phyloP scores from a whole-genome alignment of 148 eudicot species.

The Cornus florida region DNA sequence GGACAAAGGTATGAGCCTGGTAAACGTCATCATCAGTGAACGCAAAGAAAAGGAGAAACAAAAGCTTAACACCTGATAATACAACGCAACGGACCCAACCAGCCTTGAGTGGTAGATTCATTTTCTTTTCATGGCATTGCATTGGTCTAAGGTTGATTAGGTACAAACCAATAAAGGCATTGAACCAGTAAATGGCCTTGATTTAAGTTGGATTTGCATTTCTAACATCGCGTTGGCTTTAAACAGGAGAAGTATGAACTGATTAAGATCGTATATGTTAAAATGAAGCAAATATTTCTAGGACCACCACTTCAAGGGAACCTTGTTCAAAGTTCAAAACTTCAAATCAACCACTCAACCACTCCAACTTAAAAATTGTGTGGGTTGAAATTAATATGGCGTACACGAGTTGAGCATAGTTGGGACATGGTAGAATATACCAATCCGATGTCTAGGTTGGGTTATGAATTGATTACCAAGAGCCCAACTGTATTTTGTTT shows the following conservation, averaged over 20 bases:
- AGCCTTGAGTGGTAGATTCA: background rate
- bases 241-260: background rate
- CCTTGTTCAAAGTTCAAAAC: background rate
- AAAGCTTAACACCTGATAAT: background rate
- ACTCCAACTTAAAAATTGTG: background rate
- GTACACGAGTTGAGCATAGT: background rate
- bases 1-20: conserved; percentile 49
- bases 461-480: background rate
- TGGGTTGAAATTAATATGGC: background rate
- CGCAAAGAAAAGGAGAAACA: background rate
- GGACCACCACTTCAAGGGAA: background rate
- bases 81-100: conserved; percentile 1
- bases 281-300: background rate
- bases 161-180: background rate
- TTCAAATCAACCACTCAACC: background rate
- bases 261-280: background rate
- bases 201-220: background rate
- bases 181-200: background rate
- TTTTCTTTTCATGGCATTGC: background rate
- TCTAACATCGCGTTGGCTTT: background rate
- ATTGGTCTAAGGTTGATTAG: background rate
- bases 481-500: background rate
- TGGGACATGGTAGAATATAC: background rate
- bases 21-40: conserved; percentile 25
- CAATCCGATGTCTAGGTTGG: background rate